Conservation (phyloP, 768 basidiomycete species). For the Suillus alpinus region DNA sequence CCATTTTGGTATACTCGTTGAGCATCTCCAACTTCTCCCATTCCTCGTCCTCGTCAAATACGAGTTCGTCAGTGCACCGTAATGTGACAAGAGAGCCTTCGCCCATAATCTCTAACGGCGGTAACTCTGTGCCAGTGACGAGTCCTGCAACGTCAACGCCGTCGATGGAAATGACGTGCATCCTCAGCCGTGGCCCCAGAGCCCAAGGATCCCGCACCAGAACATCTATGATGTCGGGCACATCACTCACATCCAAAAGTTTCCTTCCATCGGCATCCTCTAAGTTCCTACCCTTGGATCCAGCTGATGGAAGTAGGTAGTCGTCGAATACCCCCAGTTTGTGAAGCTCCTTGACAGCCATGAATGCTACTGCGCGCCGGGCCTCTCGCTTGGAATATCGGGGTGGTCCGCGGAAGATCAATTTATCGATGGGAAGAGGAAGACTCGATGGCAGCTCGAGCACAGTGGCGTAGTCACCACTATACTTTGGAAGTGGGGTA, state of each 20-base stretch:
- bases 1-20: slow-evolving; percentile 61
- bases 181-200: slow-evolving; percentile 52
- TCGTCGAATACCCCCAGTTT: slow-evolving; percentile 78
- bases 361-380: slow-evolving; percentile 77
- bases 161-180: slow-evolving; percentile 59
- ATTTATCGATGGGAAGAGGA: slow-evolving; percentile 52
- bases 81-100: slow-evolving; percentile 33
- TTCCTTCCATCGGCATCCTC: slow-evolving; percentile 53
- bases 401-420: slow-evolving; percentile 56
- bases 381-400: slow-evolving; percentile 76
- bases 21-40: slow-evolving; percentile 48
- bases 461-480: slow-evolving; percentile 53
- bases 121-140: slow-evolving; percentile 61
- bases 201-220: slow-evolving; percentile 67
- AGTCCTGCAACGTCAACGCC: slow-evolving; percentile 55
- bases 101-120: slow-evolving; percentile 41
- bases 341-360: slow-evolving; percentile 69
- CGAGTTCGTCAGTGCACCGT: slow-evolving; percentile 43
- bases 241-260: slow-evolving; percentile 39
- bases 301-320: slow-evolving; percentile 71
- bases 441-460: slow-evolving; percentile 69
- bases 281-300: slow-evolving; percentile 43
- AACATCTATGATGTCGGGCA: slow-evolving; percentile 59
- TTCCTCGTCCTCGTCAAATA: slow-evolving; percentile 50
- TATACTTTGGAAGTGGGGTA: slow-evolving; percentile 55